Conservation (phyloP, 2,329 filamentous ascomycete genomes). For the Penicillium sp. region DNA sequence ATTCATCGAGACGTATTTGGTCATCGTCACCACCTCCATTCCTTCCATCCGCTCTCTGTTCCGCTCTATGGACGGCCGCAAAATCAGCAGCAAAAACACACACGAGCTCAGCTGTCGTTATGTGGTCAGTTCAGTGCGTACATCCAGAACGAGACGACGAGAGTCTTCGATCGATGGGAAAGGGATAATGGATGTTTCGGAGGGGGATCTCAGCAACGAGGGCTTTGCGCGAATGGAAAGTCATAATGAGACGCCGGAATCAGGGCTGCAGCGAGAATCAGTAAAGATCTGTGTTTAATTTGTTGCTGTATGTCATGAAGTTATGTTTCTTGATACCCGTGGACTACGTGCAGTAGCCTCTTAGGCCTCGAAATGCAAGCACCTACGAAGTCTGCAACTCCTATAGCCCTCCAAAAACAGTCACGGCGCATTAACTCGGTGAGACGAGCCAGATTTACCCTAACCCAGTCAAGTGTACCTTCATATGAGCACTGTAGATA, state of each 20-base stretch:
- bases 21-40: slow-evolving; percentile 32
- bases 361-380: too few species aligned
- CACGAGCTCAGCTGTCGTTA: slow-evolving; percentile 14
- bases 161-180: slow-evolving; percentile 9
- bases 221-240: slow-evolving; percentile 1
- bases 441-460: not conserved
- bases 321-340: not conserved
- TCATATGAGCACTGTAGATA: too few species aligned
- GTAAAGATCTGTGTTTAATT: slow-evolving; percentile 8
- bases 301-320: not conserved
- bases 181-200: slow-evolving; percentile 6
- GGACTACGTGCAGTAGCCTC: too few species aligned
- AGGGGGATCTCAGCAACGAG: slow-evolving; percentile 9
- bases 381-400: not conserved
- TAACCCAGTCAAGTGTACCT: too few species aligned
- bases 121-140: slow-evolving; percentile 2
- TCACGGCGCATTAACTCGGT: too few species aligned
- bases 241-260: slow-evolving; percentile 25
- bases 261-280: slow-evolving; percentile 7
- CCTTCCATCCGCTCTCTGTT: slow-evolving; percentile 27
- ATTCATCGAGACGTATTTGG: slow-evolving; percentile 28
- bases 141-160: slow-evolving; percentile 6
- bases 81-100: slow-evolving; percentile 6
- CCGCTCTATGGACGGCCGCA: slow-evolving; percentile 4
- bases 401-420: not conserved